These are phyloP conservation scores for Orychophragmus violaceus DNA, from an alignment of 345 rosid species.

Conservation along the genomic window DNA sequence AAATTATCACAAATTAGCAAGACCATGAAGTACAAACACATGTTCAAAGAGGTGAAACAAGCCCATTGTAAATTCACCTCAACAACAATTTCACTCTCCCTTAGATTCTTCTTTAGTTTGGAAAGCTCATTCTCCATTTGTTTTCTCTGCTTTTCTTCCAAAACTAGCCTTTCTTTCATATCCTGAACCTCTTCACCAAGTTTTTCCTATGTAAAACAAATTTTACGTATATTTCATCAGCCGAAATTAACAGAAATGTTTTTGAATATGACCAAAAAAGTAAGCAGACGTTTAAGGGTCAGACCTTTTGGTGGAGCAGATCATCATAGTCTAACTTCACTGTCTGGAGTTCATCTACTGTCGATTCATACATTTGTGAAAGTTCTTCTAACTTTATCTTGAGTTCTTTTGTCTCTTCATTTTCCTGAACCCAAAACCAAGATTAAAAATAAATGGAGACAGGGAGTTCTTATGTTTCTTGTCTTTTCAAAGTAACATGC, in stretches of 20 bases:
- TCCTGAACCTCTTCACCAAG: conserved; percentile 51
- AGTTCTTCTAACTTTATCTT: conserved; percentile 43
- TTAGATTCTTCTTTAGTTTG: conserved; percentile 48
- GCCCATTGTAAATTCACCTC: conserved; percentile 37
- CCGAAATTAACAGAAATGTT: background rate
- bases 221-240: background rate
- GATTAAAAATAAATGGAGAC: background rate
- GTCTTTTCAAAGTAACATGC: conserved; percentile 6
- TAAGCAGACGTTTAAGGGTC: conserved; percentile 5
- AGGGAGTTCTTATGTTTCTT: too few relatives aligned
- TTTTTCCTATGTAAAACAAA: conserved; percentile 40
- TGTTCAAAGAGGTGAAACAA: conserved; percentile 4
- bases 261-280: conserved; percentile 10
- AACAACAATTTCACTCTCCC: conserved; percentile 46
- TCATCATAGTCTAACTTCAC: conserved; percentile 49
- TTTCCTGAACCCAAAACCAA: conserved; percentile 40
- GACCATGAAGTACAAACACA: too few relatives aligned
- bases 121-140: conserved; percentile 52
- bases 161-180: conserved; percentile 49
- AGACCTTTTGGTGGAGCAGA: conserved; percentile 64
- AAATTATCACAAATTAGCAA: too few relatives aligned
- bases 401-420: conserved; percentile 44
- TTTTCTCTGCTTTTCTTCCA: conserved; percentile 71
- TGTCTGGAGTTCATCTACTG: conserved; percentile 48
- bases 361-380: conserved; percentile 41